Evolutionary conservation across 352 stramenopile genomes (phyloP).

Genomic region (Phytophthora crassamura): DNA sequence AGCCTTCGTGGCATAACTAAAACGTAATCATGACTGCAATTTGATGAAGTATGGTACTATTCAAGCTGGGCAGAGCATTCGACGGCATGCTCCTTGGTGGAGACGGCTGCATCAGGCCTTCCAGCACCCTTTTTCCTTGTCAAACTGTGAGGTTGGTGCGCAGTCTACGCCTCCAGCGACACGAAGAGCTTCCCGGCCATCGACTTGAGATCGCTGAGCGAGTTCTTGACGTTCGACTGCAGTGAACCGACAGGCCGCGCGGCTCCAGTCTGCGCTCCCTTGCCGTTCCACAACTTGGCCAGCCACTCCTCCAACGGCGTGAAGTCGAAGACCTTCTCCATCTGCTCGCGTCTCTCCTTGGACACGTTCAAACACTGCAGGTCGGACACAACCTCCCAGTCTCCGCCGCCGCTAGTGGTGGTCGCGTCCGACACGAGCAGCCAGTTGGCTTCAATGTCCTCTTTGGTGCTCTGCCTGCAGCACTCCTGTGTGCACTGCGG

Average conservation of each 20-base stretch:
- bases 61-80: background rate
- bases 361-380: conserved; percentile 61
- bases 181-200: conserved; percentile 68
- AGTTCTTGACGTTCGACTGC: conserved; percentile 62
- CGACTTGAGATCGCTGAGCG: conserved; percentile 61
- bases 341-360: conserved; percentile 68
- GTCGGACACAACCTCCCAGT: conserved; percentile 83
- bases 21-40: no score
- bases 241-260: conserved; percentile 35
- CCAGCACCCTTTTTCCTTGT: background rate
- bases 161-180: conserved; percentile 37
- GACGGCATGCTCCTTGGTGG: background rate
- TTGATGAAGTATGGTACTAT: conserved; percentile 36
- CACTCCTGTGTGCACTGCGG: conserved; percentile 64
- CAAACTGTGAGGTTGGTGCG: background rate
- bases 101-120: background rate
- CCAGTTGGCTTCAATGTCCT: conserved; percentile 89
- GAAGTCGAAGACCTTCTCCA: conserved; percentile 59
- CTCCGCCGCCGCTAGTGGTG: conserved; percentile 48
- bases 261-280: conserved; percentile 19
- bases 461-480: conserved; percentile 69
- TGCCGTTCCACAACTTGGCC: conserved; percentile 57
- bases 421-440: conserved; percentile 73
- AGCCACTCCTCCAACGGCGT: conserved; percentile 78
- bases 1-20: no score